A percentile compares a stretch with the other conserved stretches of the same genome.
Conservation (phyloP, 441 rosid genomes). For the Croton setiger region DNA sequence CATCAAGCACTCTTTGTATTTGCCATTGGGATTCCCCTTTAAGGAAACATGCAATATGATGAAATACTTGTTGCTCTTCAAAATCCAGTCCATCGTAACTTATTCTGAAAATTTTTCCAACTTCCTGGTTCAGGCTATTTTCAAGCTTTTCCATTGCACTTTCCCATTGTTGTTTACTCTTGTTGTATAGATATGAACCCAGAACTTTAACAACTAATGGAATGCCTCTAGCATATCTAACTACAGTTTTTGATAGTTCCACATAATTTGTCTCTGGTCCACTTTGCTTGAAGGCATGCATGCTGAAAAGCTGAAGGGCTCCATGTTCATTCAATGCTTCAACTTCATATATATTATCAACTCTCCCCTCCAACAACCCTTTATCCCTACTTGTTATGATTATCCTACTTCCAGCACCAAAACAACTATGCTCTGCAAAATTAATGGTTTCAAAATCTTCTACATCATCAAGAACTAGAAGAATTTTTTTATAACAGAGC, state of each 20-base stretch:
- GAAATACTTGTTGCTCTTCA: background rate
- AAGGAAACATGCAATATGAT: conserved; percentile 3
- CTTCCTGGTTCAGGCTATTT: background rate
- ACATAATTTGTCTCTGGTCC: background rate
- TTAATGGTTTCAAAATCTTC: background rate
- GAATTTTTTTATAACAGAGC: background rate
- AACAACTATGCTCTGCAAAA: background rate
- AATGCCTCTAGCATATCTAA: background rate
- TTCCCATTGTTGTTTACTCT: background rate
- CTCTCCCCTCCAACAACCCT: background rate
- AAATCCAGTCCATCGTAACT: conserved; percentile 4
- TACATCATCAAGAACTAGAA: background rate
- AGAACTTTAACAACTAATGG: background rate
- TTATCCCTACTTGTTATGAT: background rate
- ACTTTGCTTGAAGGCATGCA: background rate
- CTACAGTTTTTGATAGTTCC: background rate
- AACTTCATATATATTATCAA: background rate
- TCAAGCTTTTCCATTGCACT: background rate
- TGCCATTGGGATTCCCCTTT: background rate
- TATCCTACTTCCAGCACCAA: background rate
- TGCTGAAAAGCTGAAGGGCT: background rate
- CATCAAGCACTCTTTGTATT: background rate
- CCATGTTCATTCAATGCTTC: background rate
- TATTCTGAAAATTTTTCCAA: background rate
- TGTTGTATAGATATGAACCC: background rate